Evolutionary conservation across 73 alveolate species (phyloP), one percentile per base, ranked within the genome.

Genomic region (Paramecium sexaurelia): DNA sequence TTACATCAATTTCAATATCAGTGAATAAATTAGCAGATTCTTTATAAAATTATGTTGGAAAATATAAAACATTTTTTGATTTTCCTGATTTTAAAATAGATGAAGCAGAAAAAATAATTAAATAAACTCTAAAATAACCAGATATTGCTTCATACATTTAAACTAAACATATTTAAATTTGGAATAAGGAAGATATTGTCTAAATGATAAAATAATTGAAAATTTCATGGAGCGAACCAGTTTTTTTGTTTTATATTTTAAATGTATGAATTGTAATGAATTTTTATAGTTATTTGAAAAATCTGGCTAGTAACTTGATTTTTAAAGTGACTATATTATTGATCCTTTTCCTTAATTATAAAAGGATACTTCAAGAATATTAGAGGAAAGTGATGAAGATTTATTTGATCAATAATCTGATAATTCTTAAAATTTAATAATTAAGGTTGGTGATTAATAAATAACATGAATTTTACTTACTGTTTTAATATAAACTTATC

Each of bases 361-460:
- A n/a, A 20, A 32, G 19, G 90, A 73, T 15, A 26, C 86, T 10
- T 71, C 86, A 35, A 37, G 90, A 24, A 78, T 78, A 24, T n/a
- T 78, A n/a, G 90, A 78, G 22, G 90, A 78, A 78, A 41, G 75
- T 78, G 90, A 78, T 11, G 90, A 78, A 43, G 73, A 78, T 26
- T 39, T 78, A 29, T 78, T 78, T 78, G 90, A 78, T 5, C n/a
- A 39, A 36, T 6, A 22, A 61, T 61, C 83, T 6, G 45, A 73
- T 73, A 73, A 39, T 6, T 51, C 57, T 33, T n/a, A 73, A 73
- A 26, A n/a, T 26, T 61, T 36, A n/a, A 17, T 17, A 27, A 73
- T 51, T 51, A 15, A 20, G 6, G 67, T 17, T 17, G 22, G 32
- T 51, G 67, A 51, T 51, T 29, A 51, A 51, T 51, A 73, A 6